Evolutionary conservation across 2,329 filamentous ascomycete genomes (phyloP).

Genomic region (Thielaviopsis populi): DNA sequence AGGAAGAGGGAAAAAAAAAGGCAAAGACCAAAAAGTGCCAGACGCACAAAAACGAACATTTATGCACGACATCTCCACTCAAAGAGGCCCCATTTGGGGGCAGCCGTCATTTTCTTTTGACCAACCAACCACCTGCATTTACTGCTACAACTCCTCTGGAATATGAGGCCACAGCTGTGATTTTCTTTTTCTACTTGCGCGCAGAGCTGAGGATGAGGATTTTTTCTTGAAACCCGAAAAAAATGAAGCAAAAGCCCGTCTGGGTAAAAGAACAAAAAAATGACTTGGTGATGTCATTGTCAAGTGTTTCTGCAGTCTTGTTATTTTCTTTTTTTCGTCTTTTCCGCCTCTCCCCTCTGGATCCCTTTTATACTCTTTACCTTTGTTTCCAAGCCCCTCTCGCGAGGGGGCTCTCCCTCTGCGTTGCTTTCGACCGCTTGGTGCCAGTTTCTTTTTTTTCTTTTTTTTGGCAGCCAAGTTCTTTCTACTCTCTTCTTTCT

Average conservation of each 20-base stretch:
- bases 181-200: not conserved
- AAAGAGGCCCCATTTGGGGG: conserved; percentile 10
- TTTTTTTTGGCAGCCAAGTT: conserved; percentile 8
- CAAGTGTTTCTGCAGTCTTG: not conserved
- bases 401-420: not conserved
- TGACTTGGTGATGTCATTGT: conserved; percentile 3
- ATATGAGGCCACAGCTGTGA: conserved; percentile 5
- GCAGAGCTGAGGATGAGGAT: no score
- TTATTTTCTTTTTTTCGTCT: not conserved
- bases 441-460: conserved; percentile 4
- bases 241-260: conserved; percentile 2
- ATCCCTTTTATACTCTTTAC: conserved; percentile 1
- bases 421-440: not conserved
- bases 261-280: conserved; percentile 9
- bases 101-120: not conserved
- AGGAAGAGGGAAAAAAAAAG: conserved; percentile 3
- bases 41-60: conserved; percentile 9
- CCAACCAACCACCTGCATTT: conserved; percentile 12
- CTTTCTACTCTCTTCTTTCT: conserved; percentile 5
- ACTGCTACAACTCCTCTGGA: conserved; percentile 10
- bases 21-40: conserved; percentile 9
- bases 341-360: not conserved
- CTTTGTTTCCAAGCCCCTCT: not conserved
- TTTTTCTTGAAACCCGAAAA: conserved; percentile 11
- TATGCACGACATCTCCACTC: conserved; percentile 10